phyloP scores from a whole-genome alignment of 1,284 basidiomycete genomes.

The Puccinia polysora region DNA sequence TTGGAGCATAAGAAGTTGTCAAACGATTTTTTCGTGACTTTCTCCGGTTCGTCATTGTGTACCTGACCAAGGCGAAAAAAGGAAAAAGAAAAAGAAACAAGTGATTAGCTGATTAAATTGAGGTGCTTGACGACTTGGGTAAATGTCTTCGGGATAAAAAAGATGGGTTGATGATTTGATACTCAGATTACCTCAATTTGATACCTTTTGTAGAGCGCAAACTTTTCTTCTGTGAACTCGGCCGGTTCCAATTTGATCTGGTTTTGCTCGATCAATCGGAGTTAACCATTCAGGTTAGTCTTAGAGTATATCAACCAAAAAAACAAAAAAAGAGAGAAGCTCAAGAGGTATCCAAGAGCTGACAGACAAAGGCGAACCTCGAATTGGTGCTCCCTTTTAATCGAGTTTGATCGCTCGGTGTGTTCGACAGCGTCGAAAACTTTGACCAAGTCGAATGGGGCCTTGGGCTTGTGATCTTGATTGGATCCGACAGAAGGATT shows the following conservation, averaged over 20 bases:
- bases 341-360: neutral
- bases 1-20: constrained; percentile 22
- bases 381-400: neutral
- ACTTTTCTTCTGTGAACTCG: constrained; percentile 73
- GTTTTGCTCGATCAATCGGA: neutral
- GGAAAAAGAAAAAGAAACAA: too few relatives aligned
- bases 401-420: constrained; percentile 10
- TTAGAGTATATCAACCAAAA: neutral
- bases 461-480: constrained; percentile 56
- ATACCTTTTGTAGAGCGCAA: constrained; percentile 61
- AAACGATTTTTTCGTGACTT: constrained; percentile 10
- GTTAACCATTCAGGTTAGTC: neutral
- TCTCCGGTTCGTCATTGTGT: constrained; percentile 16
- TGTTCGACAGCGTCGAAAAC: constrained; percentile 50
- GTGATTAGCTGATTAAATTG: too few relatives aligned
- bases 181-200: constrained; percentile 41
- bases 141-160: too few relatives aligned
- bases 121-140: too few relatives aligned
- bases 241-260: constrained; percentile 71
- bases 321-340: neutral
- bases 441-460: constrained; percentile 42
- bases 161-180: neutral
- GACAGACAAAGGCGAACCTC: constrained; percentile 9
- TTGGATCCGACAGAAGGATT: constrained; percentile 49
- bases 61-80: neutral